Conservation (phyloP, 2,329 filamentous ascomycete species). For the Gaeumannomyces tritici region DNA sequence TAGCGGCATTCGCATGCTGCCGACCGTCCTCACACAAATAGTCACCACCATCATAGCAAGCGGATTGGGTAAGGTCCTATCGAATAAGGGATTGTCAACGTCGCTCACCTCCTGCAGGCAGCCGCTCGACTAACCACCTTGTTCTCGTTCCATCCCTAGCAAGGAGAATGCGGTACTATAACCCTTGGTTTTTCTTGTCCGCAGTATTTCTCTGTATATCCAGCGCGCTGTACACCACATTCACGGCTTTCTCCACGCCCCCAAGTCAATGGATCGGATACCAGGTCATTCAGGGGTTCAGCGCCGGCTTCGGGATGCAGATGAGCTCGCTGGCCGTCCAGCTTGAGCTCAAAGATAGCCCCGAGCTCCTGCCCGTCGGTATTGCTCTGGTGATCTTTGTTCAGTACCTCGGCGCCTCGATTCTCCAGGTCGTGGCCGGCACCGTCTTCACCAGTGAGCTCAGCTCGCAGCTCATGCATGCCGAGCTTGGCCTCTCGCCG, state of each 20-base stretch:
- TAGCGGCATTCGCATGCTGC: slow-evolving; percentile 28
- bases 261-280: slow-evolving; percentile 34
- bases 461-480: too few relatives aligned
- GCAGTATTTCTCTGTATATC: slow-evolving; percentile 24
- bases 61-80: not conserved
- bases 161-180: slow-evolving; percentile 18
- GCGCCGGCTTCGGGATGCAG: slow-evolving; percentile 33
- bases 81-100: too few relatives aligned
- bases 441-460: too few relatives aligned
- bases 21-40: slow-evolving; percentile 26
- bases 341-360: slow-evolving; percentile 11
- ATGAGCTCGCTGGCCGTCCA: slow-evolving; percentile 31
- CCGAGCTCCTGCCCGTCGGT: slow-evolving; percentile 25
- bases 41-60: slow-evolving; percentile 25
- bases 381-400: slow-evolving; percentile 25
- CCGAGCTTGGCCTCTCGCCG: too few relatives aligned
- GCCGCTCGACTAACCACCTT: too few relatives aligned
- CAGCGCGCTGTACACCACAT: slow-evolving; percentile 26
- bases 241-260: slow-evolving; percentile 19
- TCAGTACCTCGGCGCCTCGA: slow-evolving; percentile 22
- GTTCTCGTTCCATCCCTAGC: slow-evolving; percentile 11
- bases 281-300: slow-evolving; percentile 35
- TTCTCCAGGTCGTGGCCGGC: slow-evolving; percentile 6
- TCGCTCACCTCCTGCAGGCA: too few relatives aligned
- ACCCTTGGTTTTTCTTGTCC: slow-evolving; percentile 26